These are phyloP conservation scores for Pulicaria dysenterica DNA, from an alignment of 129 eudicot species.

Conservation along the genomic window DNA sequence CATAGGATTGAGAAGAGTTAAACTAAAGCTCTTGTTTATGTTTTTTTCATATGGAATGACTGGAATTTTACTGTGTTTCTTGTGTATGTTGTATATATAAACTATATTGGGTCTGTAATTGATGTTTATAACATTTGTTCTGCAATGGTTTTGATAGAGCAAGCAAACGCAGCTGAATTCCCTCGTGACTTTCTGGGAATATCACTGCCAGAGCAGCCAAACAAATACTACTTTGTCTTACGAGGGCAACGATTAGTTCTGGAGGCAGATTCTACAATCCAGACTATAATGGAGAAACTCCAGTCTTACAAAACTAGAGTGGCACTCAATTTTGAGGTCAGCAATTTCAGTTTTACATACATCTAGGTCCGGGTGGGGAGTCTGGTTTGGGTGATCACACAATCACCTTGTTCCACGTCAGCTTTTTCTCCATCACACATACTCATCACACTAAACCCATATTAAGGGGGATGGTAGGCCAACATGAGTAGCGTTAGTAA, in stretches of 20 bases:
- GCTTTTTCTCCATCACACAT: too few species aligned
- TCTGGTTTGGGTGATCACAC: too few species aligned
- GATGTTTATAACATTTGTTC: not conserved
- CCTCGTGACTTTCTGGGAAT: conserved; percentile 91
- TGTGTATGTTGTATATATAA: not conserved
- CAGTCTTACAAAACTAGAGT: conserved; percentile 87
- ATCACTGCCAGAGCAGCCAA: conserved; percentile 79
- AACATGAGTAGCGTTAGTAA: too few species aligned
- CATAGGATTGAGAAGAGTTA: not conserved
- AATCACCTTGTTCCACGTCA: too few species aligned
- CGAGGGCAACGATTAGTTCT: conserved; percentile 73
- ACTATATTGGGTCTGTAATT: not conserved
- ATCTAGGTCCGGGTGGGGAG: not conserved
- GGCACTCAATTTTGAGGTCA: conserved; percentile 84
- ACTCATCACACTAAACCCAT: too few species aligned
- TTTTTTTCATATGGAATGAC: not conserved
- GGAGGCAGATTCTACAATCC: conserved; percentile 81
- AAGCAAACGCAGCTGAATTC: conserved; percentile 59
- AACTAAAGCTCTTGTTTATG: not conserved
- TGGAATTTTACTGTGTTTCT: not conserved
- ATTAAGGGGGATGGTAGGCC: too few species aligned
- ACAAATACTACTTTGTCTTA: conserved; percentile 74
- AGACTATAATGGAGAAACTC: conserved; percentile 84
- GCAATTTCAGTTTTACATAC: not conserved
- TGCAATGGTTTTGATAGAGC: conserved; percentile 48